Conservation (phyloP, 805 yeast genomes). For the Citeromyces matritensis region DNA sequence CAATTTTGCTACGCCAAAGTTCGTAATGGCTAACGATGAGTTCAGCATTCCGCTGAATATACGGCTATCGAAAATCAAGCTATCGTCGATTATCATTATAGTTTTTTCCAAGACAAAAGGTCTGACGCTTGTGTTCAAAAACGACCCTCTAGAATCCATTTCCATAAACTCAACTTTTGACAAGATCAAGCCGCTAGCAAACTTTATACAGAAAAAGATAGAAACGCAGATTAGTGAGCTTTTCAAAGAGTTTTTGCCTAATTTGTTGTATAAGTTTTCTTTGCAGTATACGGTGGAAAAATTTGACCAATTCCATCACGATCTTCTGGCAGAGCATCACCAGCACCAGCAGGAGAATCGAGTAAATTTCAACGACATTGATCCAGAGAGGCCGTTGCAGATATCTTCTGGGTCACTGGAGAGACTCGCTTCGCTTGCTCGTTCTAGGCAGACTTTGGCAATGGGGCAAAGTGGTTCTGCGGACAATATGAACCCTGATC, state of each 20-base stretch:
- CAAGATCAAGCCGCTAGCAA: slow-evolving; percentile 70
- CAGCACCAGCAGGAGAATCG: slow-evolving; percentile 17
- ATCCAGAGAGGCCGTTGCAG: slow-evolving; percentile 39
- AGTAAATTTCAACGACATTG: slow-evolving; percentile 29
- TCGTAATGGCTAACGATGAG: slow-evolving; percentile 48
- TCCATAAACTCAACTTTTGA: slow-evolving; percentile 81
- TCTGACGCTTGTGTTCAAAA: slow-evolving; percentile 71
- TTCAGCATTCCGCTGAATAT: slow-evolving; percentile 71
- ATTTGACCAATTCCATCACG: slow-evolving; percentile 19
- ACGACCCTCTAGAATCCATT: slow-evolving; percentile 77
- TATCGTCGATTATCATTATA: slow-evolving; percentile 72
- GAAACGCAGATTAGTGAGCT: slow-evolving; percentile 68
- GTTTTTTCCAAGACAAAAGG: slow-evolving; percentile 77
- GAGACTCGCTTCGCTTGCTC: slow-evolving; percentile 50
- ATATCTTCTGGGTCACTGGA: slow-evolving; percentile 53
- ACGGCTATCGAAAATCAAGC: slow-evolving; percentile 52
- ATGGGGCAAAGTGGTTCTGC: slow-evolving; percentile 25
- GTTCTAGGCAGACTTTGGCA: slow-evolving; percentile 72
- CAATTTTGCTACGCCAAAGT: slow-evolving; percentile 49
- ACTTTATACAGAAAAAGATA: slow-evolving; percentile 67
- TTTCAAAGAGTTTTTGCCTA: slow-evolving; percentile 74
- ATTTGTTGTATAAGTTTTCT: slow-evolving; percentile 62
- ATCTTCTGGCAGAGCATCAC: slow-evolving; percentile 14
- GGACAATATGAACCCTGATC: slow-evolving; percentile 15
- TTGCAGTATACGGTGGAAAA: slow-evolving; percentile 40